phyloP scores from a whole-genome alignment of 2,329 filamentous ascomycete species.

The Claviceps sp. region DNA sequence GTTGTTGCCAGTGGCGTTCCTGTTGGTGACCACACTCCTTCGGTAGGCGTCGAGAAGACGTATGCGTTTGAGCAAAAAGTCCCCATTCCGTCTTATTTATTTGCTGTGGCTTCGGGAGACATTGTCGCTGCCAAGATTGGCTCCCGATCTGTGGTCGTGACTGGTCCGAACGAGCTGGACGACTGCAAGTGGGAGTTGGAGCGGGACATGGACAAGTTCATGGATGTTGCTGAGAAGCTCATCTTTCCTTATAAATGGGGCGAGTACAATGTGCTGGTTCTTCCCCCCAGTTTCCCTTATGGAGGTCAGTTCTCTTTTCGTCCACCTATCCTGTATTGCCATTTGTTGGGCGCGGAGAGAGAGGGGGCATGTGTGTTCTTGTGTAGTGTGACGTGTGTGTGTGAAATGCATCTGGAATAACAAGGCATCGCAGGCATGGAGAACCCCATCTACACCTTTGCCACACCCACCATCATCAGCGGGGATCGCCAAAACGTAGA shows the following conservation, averaged over 20 bases:
- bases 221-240: conserved; percentile 67
- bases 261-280: conserved; percentile 82
- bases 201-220: conserved; percentile 80
- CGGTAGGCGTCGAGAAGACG: conserved; percentile 39
- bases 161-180: conserved; percentile 73
- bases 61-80: conserved; percentile 85
- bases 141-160: conserved; percentile 70
- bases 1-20: conserved; percentile 83
- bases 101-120: conserved; percentile 81
- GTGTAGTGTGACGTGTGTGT: not conserved
- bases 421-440: conserved; percentile 49
- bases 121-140: conserved; percentile 78
- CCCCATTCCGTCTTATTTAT: conserved; percentile 87
- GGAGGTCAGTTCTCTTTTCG: conserved; percentile 40
- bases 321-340: not conserved
- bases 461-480: conserved; percentile 86
- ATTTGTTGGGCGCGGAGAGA: not conserved
- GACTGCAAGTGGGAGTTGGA: conserved; percentile 87
- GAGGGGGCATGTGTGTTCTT: not conserved
- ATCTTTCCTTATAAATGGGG: conserved; percentile 90
- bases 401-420: not conserved
- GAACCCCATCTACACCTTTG: conserved; percentile 90
- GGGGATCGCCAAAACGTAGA: conserved; percentile 87
- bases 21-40: conserved; percentile 29
- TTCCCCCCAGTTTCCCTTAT: conserved; percentile 84